Percentiles rank a stretch among this genome's conserved stretches.
phyloP scores from a whole-genome alignment of 2,329 filamentous ascomycete species.

The Hymenoscyphus salicellus region DNA sequence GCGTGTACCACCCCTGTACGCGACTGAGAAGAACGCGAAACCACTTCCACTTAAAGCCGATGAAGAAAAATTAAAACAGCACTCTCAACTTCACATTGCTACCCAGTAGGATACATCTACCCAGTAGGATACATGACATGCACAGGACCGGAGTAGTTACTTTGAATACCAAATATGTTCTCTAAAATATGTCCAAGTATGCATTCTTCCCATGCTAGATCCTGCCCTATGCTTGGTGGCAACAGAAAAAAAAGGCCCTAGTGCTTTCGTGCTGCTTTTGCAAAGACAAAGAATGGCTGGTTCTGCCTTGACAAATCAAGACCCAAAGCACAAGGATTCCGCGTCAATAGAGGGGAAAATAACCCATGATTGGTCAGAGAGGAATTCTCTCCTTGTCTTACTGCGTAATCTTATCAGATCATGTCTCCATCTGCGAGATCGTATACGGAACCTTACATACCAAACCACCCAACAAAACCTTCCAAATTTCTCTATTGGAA shows the following conservation, averaged over 20 bases:
- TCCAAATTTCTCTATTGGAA: too few species aligned
- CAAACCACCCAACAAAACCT: too few species aligned
- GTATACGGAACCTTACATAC: too few species aligned
- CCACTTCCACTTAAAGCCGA: neutral
- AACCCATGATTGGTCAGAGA: neutral
- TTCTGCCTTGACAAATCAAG: slow-evolving; percentile 1
- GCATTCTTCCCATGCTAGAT: too few species aligned
- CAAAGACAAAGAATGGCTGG: neutral
- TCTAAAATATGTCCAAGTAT: too few species aligned
- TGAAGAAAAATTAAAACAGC: neutral
- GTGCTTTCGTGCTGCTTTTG: neutral
- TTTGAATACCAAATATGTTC: too few species aligned
- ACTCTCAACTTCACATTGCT: neutral
- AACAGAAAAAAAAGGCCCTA: neutral
- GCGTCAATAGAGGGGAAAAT: neutral
- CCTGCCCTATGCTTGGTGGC: too few species aligned
- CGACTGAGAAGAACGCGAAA: slow-evolving; percentile 24
- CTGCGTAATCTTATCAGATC: slow-evolving; percentile 4
- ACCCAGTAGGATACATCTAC: too few species aligned
- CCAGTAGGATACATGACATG: too few species aligned
- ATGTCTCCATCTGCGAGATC: too few species aligned
- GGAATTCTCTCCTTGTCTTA: neutral
- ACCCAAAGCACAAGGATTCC: neutral
- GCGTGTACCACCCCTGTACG: slow-evolving; percentile 12
- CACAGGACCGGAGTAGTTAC: too few species aligned